Evolutionary conservation across 2,329 filamentous ascomycete genomes (phyloP).

Genomic region (Diplodia seriata): DNA sequence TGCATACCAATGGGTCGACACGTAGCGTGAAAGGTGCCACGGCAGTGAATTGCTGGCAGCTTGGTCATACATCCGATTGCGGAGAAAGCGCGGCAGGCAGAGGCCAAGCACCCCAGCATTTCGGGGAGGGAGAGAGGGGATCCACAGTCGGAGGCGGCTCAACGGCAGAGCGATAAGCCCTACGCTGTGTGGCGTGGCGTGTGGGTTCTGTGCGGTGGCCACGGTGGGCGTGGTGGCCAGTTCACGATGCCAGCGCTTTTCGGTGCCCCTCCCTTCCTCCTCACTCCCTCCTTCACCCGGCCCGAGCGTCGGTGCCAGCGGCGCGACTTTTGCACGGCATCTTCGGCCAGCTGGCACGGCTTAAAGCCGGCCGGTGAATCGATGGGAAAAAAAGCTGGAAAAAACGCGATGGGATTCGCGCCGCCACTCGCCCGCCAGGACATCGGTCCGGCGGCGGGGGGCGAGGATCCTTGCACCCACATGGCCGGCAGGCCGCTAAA

Average conservation of each 20-base stretch:
- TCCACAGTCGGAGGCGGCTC: conserved; percentile 1
- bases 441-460: conserved; percentile 21
- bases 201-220: conserved; percentile 3
- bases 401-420: conserved; percentile 13
- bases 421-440: conserved; percentile 15
- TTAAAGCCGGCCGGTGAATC: not conserved
- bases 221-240: not conserved
- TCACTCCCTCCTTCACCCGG: not conserved
- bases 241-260: conserved; percentile 8
- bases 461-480: conserved; percentile 21
- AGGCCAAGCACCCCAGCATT: conserved; percentile 3
- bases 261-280: not conserved
- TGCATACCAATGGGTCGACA: not conserved
- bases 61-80: conserved; percentile 10
- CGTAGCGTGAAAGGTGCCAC: conserved; percentile 11
- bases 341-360: conserved; percentile 1
- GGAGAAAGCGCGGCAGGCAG: conserved; percentile 3
- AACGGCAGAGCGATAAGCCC: not conserved
- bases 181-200: conserved; percentile 2
- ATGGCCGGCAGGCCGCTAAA: conserved; percentile 8
- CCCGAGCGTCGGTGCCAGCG: conserved; percentile 17
- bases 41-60: not conserved
- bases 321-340: conserved; percentile 1
- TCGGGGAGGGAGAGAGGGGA: not conserved
- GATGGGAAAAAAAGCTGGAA: not conserved